Evolutionary conservation across 805 yeast genomes (phyloP), one percentile per base, ranked within the genome.

Genomic region (Yarrowia hollandica): DNA sequence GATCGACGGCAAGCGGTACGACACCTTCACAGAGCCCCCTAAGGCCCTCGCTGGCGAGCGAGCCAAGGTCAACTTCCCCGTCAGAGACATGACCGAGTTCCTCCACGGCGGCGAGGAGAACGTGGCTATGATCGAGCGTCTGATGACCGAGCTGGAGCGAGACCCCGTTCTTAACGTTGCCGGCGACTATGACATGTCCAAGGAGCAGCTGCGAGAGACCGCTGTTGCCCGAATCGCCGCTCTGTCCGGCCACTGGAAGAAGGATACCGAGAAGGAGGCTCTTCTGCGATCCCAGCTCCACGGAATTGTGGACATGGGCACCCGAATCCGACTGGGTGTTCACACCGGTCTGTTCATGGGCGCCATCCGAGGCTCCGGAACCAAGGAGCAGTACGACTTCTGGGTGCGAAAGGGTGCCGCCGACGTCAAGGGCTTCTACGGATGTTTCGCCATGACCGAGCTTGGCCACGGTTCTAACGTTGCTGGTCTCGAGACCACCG

Each of bases 371-470:
- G 96, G 97, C 63, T 87, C 88, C 66, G 98, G 97, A 64, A 86
- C 97, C 10, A 79, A 81, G 33, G 88, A 83, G 60, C 98, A 91
- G 76, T 80, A 85, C 66, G 76, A 82, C 41, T 92, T 84, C 74
- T 91, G 97, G 97, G 80, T 90, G 55, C 74, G 77, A 61, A 88
- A 84, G 61, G 79, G 79, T 21, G 76, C 77, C 7, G 70, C 66
- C 5, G 64, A 65, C 46, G 63, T 74, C 42, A 62, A 63, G 37
- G 69, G 72, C 55, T 68, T 77, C 48, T 86, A 84, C 67, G 97
- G 97, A 23, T 90, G 96, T 72, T 90, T 90, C 73, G 90, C 86
- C 44, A 90, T 90, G 97, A 90, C 96, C 12, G 97, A 90, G 74
- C 72, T 90, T 66, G 96, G 89, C 8, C 97, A 90, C 70, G 97